Evolutionary conservation across 164 flowering plant genomes (phyloP).

Genomic region (Vitis labrusca): DNA sequence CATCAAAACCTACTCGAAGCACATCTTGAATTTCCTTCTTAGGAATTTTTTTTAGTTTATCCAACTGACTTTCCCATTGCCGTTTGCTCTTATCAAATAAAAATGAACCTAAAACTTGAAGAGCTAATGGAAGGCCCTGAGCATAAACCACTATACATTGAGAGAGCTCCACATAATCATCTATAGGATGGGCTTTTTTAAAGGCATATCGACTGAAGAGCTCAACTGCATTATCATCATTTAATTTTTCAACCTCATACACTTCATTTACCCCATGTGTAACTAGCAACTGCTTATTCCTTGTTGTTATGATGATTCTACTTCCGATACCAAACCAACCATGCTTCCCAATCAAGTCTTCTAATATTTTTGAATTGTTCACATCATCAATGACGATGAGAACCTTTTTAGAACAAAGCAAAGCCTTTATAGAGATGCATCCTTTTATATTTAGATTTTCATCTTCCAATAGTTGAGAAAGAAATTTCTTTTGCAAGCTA

Average conservation of each 20-base stretch:
- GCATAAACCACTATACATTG: background rate
- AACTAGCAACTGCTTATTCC: too few species aligned
- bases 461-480: background rate
- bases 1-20: too few species aligned
- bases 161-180: constrained; percentile 7
- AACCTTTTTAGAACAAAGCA: background rate
- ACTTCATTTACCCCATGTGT: background rate
- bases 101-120: too few species aligned
- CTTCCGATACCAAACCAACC: background rate
- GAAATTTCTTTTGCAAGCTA: background rate
- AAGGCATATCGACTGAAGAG: constrained; percentile 3
- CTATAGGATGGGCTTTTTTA: background rate
- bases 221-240: background rate
- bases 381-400: constrained; percentile 1
- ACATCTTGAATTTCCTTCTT: too few species aligned
- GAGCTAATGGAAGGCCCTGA: background rate
- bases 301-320: too few species aligned
- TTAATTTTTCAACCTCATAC: background rate
- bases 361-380: background rate
- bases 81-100: too few species aligned
- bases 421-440: background rate
- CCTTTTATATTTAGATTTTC: background rate
- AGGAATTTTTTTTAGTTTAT: too few species aligned
- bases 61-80: too few species aligned
- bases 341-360: background rate